Evolutionary conservation across 495 filamentous ascomycete genomes (phyloP).

Genomic region (Echria macrotheca): DNA sequence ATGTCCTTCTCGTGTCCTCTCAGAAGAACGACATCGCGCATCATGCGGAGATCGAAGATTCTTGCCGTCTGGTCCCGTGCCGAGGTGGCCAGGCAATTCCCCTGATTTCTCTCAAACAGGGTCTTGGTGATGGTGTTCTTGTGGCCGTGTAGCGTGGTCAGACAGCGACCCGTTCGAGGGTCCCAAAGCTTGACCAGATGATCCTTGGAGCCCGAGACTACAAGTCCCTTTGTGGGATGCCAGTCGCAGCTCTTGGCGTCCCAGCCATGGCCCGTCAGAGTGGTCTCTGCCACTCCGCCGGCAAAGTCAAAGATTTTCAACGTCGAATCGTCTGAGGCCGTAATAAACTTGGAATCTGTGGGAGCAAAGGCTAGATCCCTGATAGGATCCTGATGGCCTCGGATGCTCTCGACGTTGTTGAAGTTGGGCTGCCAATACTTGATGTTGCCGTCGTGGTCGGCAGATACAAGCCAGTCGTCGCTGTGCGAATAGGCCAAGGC

Average conservation of each 20-base stretch:
- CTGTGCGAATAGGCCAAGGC: conserved; percentile 85
- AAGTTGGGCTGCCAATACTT: conserved; percentile 99
- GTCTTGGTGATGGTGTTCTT: conserved; percentile 94
- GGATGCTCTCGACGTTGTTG: conserved; percentile 94
- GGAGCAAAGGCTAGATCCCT: conserved; percentile 90
- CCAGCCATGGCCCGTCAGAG: conserved; percentile 86
- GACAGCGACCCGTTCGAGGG: conserved; percentile 77
- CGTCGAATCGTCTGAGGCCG: conserved; percentile 86
- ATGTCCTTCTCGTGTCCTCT: conserved; percentile 93
- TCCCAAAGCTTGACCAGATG: conserved; percentile 98
- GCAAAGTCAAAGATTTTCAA: conserved; percentile 97
- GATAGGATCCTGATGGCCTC: conserved; percentile 84
- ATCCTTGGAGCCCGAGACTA: conserved; percentile 96
- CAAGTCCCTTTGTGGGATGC: conserved; percentile 91
- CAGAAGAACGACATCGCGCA: conserved; percentile 91
- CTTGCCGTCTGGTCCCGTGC: conserved; percentile 88
- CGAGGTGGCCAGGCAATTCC: conserved; percentile 80
- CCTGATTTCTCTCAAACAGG: conserved; percentile 75
- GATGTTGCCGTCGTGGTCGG: conserved; percentile 88
- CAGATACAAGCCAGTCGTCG: conserved; percentile 93
- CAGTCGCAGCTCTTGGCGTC: conserved; percentile 94
- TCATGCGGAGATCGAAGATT: conserved; percentile 93
- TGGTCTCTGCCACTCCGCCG: conserved; percentile 71
- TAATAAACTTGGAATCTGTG: conserved; percentile 91
- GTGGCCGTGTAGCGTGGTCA: conserved; percentile 94